phyloP scores from a whole-genome alignment of 495 filamentous ascomycete species.

The Podospora tetraspora region DNA sequence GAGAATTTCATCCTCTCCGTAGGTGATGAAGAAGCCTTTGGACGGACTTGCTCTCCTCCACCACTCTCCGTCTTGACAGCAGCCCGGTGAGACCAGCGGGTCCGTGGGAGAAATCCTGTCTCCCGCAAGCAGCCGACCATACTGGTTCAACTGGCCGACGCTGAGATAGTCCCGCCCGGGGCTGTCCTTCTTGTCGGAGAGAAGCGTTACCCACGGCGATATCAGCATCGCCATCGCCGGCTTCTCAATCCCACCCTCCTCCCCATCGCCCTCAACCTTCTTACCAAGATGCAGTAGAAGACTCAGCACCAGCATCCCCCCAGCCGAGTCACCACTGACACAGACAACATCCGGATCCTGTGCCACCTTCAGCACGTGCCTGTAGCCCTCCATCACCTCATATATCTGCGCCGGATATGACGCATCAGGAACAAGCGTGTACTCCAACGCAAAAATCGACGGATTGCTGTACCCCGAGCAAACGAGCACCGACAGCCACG shows the following conservation, averaged over 20 bases:
- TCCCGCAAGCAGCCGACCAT: slow-evolving; percentile 61
- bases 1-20: slow-evolving; percentile 68
- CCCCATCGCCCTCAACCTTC: slow-evolving; percentile 6
- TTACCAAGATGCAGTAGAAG: slow-evolving; percentile 56
- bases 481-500: slow-evolving; percentile 55
- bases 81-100: slow-evolving; percentile 60
- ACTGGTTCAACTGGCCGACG: slow-evolving; percentile 48
- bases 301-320: slow-evolving; percentile 61
- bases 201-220: slow-evolving; percentile 58
- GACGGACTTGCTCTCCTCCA: slow-evolving; percentile 58
- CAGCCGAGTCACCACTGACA: slow-evolving; percentile 69
- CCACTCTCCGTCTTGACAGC: slow-evolving; percentile 55
- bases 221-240: slow-evolving; percentile 51
- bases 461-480: slow-evolving; percentile 61
- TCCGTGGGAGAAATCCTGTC: slow-evolving; percentile 41
- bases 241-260: slow-evolving; percentile 21
- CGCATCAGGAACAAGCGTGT: slow-evolving; percentile 70
- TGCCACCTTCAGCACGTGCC: slow-evolving; percentile 53
- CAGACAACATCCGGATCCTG: slow-evolving; percentile 52
- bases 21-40: slow-evolving; percentile 57
- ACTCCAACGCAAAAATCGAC: slow-evolving; percentile 72
- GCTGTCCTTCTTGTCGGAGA: slow-evolving; percentile 50
- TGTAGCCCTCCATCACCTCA: slow-evolving; percentile 60
- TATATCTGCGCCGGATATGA: slow-evolving; percentile 63
- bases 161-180: slow-evolving; percentile 60